A percentile compares a stretch with the other conserved stretches of the same genome.
phyloP scores from a whole-genome alignment of 2,329 filamentous ascomycete genomes.

The Beauveria asiatica region DNA sequence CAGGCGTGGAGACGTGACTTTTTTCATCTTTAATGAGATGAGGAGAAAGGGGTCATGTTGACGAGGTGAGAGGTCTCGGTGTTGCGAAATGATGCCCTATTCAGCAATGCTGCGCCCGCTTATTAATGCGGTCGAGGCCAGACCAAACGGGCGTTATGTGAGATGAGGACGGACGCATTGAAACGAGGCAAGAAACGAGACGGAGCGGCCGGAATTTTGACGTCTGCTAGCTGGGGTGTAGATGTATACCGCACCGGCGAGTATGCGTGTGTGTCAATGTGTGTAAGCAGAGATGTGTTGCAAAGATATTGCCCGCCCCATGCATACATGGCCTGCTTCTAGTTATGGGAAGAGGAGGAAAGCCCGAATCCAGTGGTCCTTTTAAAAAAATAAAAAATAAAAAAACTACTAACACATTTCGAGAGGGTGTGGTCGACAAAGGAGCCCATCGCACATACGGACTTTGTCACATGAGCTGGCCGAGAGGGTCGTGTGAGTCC shows the following conservation, averaged over 20 bases:
- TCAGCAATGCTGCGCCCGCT: background rate
- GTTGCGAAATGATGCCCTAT: constrained; percentile 6
- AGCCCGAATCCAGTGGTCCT: background rate
- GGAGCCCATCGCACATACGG: background rate
- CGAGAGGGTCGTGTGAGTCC: background rate
- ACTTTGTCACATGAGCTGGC: background rate
- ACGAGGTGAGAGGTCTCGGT: background rate
- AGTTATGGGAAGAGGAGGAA: background rate
- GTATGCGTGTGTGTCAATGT: background rate
- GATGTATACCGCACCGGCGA: background rate
- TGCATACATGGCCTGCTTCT: background rate
- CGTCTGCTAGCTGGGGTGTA: background rate
- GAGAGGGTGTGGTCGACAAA: background rate
- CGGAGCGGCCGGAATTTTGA: background rate
- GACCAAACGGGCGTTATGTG: background rate
- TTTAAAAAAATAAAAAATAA: background rate
- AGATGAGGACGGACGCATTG: background rate
- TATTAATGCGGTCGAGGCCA: background rate
- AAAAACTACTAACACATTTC: too few relatives aligned
- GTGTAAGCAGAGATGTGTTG: background rate
- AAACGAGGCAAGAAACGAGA: background rate
- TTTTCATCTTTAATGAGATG: background rate
- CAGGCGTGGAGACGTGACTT: background rate
- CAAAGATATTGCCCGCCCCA: background rate
- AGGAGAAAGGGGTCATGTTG: constrained; percentile 1